Evolutionary conservation across 192 early-diverging fungal genomes (phyloP).

Genomic region (Coemansia sp.): DNA sequence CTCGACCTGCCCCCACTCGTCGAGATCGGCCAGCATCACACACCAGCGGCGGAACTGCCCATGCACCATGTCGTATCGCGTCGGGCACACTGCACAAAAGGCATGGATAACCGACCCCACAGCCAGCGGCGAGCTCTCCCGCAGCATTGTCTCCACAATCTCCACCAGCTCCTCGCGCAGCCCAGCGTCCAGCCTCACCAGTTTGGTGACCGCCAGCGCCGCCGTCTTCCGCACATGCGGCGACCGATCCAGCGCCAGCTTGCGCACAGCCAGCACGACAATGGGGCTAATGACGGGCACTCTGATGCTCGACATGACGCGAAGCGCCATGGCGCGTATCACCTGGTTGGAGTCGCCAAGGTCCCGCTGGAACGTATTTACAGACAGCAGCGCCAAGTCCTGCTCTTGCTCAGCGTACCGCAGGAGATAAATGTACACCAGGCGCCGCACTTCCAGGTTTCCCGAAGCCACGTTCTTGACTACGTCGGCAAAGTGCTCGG

Average conservation of each 20-base stretch:
- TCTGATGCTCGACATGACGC: conserved; percentile 93
- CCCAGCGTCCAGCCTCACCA: conserved; percentile 68
- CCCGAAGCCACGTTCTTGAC: conserved; percentile 96
- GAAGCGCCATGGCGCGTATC: conserved; percentile 92
- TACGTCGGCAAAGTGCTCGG: conserved; percentile 89
- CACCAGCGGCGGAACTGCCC: conserved; percentile 86
- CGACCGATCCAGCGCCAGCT: conserved; percentile 78
- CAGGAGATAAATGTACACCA: conserved; percentile 95
- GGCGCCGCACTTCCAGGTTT: conserved; percentile 84
- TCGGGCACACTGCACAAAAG: conserved; percentile 86
- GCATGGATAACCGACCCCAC: conserved; percentile 83
- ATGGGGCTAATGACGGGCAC: conserved; percentile 91
- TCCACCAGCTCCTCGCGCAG: conserved; percentile 76
- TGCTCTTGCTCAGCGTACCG: conserved; percentile 96
- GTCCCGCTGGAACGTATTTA: conserved; percentile 99
- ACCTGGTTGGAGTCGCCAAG: conserved; percentile 87
- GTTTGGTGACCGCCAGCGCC: conserved; percentile 85
- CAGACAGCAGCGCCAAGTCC: conserved; percentile 89
- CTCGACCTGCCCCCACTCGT: conserved; percentile 96
- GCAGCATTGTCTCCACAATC: conserved; percentile 71
- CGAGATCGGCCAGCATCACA: conserved; percentile 76
- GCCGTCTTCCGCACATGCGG: conserved; percentile 93
- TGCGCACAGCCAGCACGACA: conserved; percentile 87
- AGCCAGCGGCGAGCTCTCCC: conserved; percentile 82
- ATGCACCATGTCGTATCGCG: conserved; percentile 82